Conservation (phyloP, 805 yeast species). For the Huiozyma sinensis region DNA sequence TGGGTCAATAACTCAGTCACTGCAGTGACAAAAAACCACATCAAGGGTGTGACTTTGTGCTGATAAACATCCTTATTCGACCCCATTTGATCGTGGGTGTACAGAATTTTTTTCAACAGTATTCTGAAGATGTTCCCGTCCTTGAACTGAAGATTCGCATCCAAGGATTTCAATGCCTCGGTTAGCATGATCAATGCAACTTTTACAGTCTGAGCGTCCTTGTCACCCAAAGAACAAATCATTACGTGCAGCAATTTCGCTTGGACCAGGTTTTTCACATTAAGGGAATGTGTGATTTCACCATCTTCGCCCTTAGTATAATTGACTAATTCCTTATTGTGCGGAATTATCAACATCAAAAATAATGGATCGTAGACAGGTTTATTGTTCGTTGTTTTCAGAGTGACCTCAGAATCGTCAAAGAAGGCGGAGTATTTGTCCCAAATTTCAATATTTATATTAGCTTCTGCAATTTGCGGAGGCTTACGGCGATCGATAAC, state of each 20-base stretch:
- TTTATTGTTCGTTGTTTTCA: conserved; percentile 3
- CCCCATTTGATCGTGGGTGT: conserved; percentile 17
- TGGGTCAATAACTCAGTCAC: conserved; percentile 47
- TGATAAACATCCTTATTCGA: conserved; percentile 6
- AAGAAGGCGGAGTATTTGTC: conserved; percentile 29
- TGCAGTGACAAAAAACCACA: conserved; percentile 46
- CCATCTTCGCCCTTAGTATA: conserved; percentile 23
- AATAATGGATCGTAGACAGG: conserved; percentile 61
- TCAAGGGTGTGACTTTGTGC: conserved; percentile 33
- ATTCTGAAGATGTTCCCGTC: conserved; percentile 48
- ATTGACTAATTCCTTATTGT: conserved; percentile 52
- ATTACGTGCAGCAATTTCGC: conserved; percentile 41
- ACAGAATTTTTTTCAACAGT: conserved; percentile 35
- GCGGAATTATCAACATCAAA: conserved; percentile 46
- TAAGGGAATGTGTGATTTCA: conserved; percentile 28
- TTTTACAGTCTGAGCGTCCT: conserved; percentile 17
- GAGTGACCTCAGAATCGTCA: conserved; percentile 7
- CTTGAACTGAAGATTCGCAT: conserved; percentile 36
- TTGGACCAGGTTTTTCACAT: conserved; percentile 47
- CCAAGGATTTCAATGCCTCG: conserved; percentile 35
- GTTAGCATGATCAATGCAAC: conserved; percentile 37
- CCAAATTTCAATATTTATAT: conserved; percentile 4
- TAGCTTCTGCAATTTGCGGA: conserved; percentile 12
- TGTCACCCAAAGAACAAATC: conserved; percentile 33
- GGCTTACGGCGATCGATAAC: conserved; percentile 19